Evolutionary conservation across 352 stramenopile species (phyloP).

Genomic region (Pythium aquatile): DNA sequence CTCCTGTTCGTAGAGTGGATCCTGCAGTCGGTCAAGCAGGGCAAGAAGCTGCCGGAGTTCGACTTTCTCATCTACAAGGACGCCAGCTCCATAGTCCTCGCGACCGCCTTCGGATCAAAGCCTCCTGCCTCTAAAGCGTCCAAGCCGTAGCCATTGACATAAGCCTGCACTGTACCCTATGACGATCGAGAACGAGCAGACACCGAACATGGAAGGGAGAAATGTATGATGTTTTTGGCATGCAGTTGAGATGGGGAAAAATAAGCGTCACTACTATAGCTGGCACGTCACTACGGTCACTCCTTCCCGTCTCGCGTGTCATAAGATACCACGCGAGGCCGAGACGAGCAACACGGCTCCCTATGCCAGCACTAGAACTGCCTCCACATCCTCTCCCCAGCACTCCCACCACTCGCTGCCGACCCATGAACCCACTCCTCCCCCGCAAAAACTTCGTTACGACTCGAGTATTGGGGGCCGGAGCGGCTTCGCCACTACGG

Average conservation of each 20-base stretch:
- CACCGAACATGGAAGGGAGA: constrained; percentile 4
- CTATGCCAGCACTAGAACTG: constrained; percentile 25
- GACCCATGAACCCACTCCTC: not conserved
- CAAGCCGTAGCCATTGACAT: not conserved
- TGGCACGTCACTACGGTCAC: not conserved
- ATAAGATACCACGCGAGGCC: not conserved
- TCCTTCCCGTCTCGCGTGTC: not conserved
- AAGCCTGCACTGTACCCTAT: no score
- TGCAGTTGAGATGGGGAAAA: constrained; percentile 26
- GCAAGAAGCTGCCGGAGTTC: constrained; percentile 63
- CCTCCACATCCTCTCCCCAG: constrained; percentile 12
- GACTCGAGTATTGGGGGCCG: not conserved
- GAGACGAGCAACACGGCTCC: not conserved
- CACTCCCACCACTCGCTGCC: not conserved
- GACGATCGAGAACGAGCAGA: no score
- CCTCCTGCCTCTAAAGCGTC: not conserved
- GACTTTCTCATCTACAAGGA: constrained; percentile 80
- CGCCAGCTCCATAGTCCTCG: constrained; percentile 8
- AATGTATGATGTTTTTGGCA: constrained; percentile 23
- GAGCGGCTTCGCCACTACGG: not conserved
- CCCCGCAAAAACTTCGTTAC: constrained; percentile 1
- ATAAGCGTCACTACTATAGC: constrained; percentile 33
- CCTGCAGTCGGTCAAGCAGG: constrained; percentile 63
- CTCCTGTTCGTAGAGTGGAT: constrained; percentile 58
- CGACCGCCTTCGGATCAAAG: constrained; percentile 4